These are phyloP conservation scores for Ceratorhiza oryzae-sativae DNA, from an alignment of 1,284 basidiomycete species.

Conservation along the genomic window DNA sequence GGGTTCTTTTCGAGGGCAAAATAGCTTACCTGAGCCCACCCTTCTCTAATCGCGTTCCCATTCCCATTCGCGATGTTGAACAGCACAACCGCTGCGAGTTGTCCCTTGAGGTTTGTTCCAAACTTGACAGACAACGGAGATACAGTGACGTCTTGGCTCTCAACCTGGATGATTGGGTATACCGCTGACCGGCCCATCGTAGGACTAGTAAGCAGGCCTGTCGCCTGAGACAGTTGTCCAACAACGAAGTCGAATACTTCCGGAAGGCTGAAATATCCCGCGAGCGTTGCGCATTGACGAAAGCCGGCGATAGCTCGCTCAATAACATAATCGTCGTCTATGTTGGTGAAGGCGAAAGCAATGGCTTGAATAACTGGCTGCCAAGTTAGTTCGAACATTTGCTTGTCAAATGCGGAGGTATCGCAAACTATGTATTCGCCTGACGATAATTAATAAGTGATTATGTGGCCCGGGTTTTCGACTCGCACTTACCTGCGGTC, in stretches of 20 bases:
- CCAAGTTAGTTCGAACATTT: conserved; percentile 95
- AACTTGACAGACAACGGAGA: conserved; percentile 93
- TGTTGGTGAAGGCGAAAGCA: conserved; percentile 92
- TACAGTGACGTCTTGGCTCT: conserved; percentile 87
- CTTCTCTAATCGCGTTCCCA: conserved; percentile 91
- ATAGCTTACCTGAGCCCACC: conserved; percentile 82
- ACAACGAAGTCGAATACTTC: conserved; percentile 98
- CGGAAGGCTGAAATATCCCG: conserved; percentile 85
- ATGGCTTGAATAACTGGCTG: conserved; percentile 90
- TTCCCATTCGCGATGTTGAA: conserved; percentile 99
- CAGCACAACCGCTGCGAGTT: conserved; percentile 94
- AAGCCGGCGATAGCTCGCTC: conserved; percentile 95
- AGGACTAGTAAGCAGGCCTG: conserved; percentile 78
- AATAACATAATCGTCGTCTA: conserved; percentile 96
- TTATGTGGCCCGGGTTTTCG: conserved; percentile 16
- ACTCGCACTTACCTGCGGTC: conserved; percentile 65
- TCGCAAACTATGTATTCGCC: conserved; percentile 83
- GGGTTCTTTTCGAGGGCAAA: neutral
- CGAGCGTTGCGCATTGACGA: conserved; percentile 93
- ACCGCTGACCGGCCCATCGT: conserved; percentile 78
- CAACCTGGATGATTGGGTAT: conserved; percentile 92
- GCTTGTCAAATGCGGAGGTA: conserved; percentile 80
- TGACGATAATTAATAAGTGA: conserved; percentile 48
- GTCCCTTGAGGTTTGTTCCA: conserved; percentile 94
- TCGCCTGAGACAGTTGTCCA: conserved; percentile 87